phyloP scores from a whole-genome alignment of 805 yeast species.

The Teunomyces aglyptinius region DNA sequence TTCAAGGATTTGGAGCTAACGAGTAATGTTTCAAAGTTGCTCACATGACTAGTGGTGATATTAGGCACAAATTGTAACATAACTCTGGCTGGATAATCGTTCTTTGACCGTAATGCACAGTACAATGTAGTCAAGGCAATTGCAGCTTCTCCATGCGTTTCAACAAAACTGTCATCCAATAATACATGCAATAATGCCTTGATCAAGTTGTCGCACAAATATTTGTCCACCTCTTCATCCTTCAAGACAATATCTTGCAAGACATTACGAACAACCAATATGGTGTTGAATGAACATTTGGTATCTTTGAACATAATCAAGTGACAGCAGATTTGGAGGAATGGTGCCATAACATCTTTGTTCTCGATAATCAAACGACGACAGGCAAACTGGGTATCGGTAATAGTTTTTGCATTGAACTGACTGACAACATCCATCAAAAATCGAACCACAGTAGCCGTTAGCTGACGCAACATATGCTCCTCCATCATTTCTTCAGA shows the following conservation, averaged over 20 bases:
- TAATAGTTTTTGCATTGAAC: constrained; percentile 50
- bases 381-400: constrained; percentile 62
- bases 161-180: constrained; percentile 73
- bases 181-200: constrained; percentile 68
- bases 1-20: constrained; percentile 65
- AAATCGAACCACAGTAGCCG: constrained; percentile 86
- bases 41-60: constrained; percentile 54
- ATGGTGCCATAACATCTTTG: constrained; percentile 70
- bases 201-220: constrained; percentile 61
- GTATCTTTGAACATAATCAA: constrained; percentile 82
- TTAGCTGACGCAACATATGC: constrained; percentile 85
- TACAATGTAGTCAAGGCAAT: constrained; percentile 79
- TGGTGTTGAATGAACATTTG: constrained; percentile 88
- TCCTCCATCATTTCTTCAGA: constrained; percentile 99
- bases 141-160: constrained; percentile 91
- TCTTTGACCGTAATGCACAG: constrained; percentile 66
- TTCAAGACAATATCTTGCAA: constrained; percentile 65
- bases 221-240: constrained; percentile 73
- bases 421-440: constrained; percentile 88
- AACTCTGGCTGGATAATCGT: constrained; percentile 64
- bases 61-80: constrained; percentile 54
- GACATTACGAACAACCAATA: constrained; percentile 73
- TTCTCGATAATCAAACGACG: constrained; percentile 65
- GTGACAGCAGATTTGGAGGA: constrained; percentile 70
- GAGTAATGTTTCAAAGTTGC: constrained; percentile 61